Evolutionary conservation across 225 moss, liverwort and hornwort species (phyloP), one percentile per base, ranked within the genome.

Genomic region (Pseudisothecium myosuroides): DNA sequence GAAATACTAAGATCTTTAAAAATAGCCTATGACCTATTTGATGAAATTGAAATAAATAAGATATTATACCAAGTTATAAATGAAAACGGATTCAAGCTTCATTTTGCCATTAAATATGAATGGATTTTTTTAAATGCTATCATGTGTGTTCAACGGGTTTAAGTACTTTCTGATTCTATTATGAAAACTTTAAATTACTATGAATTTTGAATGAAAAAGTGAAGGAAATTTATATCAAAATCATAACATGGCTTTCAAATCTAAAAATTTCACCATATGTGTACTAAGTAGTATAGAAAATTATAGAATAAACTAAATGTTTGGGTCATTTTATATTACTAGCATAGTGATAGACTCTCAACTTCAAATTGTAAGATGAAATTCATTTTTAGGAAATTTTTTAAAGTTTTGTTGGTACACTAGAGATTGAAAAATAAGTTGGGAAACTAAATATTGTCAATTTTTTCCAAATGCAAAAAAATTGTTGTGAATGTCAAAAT

Each of bases 91-190:
- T 68, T n/a, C 4, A 68, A 23, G 23, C 7, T 39, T 39, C 13
- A 68, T n/a, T n/a, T n/a, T 23, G 6, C 7, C n/a, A 21, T n/a
- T 68, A 12, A 6, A n/a, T n/a, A 23, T 68, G 0, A n/a, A 68
- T 68, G 68, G 13, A 23, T 22, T 39, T 68, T 5, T 17, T 68
- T 23, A 6, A 37, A 13, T 22, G 23, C 12, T 39, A 23, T 2
- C 0, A 0, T 0, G 0, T 21, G 23, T 23, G 11, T 68, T 39
- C 24, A 39, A 39, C 1, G 26, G 0, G 13, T 4, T 41, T 41
- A 26, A 41, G 11, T 5, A 1, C 15, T 24, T 71, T 2, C 2
- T 0, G n/a, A 71, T 71, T 41, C 4, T 5, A 24, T 13, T 26
- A 3, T 14, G 5, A 7, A 71, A 14, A 26, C 0, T 41, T 71